Percentiles rank a stretch among this genome's conserved stretches.
Conservation (phyloP, 129 eudicot species). For the Solidago caesia region DNA sequence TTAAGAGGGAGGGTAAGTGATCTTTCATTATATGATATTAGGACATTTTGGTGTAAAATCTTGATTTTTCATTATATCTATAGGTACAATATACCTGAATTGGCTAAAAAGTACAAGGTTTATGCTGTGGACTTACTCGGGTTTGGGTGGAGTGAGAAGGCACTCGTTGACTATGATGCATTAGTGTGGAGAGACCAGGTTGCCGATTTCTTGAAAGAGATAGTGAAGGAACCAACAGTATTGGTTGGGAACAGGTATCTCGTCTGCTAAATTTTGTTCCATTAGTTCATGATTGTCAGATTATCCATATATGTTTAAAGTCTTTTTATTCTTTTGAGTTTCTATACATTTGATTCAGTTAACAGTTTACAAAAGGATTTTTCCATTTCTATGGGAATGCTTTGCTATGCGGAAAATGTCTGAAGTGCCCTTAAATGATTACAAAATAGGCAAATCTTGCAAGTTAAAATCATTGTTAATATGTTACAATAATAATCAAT, state of each 20-base stretch:
- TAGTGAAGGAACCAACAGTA: conserved; percentile 88
- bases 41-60: background rate
- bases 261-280: conserved; percentile 10
- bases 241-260: conserved; percentile 86
- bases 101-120: conserved; percentile 90
- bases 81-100: conserved; percentile 96
- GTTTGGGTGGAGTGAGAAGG: conserved; percentile 98
- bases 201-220: conserved; percentile 81
- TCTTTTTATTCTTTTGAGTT: background rate
- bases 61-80: conserved; percentile 8
- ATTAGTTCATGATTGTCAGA: conserved; percentile 2
- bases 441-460: background rate
- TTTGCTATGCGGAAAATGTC: background rate
- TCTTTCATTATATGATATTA: background rate
- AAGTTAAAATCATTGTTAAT: background rate
- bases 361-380: background rate
- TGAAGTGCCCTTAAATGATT: background rate
- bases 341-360: background rate
- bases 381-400: background rate
- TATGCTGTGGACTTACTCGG: conserved; percentile 94
- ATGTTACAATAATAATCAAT: background rate
- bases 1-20: no score
- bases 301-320: background rate
- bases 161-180: conserved; percentile 91
- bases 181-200: conserved; percentile 96